Evolutionary conservation across 2,329 filamentous ascomycete species (phyloP).

Genomic region (Lasiodiplodia theobromae): DNA sequence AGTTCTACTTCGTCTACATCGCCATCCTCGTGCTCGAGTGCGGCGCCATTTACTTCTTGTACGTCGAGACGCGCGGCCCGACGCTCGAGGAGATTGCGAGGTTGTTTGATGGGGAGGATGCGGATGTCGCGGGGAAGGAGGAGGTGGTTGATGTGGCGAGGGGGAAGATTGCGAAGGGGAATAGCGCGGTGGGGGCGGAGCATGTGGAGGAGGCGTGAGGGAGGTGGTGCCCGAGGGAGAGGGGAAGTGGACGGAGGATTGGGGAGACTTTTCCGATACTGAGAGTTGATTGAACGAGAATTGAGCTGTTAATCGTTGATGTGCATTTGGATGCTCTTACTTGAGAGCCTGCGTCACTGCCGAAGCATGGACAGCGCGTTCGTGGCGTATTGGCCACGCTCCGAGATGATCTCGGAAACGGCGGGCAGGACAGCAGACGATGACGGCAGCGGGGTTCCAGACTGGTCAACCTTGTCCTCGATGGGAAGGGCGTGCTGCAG

Average conservation of each 20-base stretch:
- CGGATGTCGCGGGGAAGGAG: conserved; percentile 34
- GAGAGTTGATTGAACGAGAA: no score
- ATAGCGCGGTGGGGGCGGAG: conserved; percentile 33
- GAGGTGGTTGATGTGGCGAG: background rate
- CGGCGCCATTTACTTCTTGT: conserved; percentile 46
- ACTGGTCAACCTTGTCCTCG: conserved; percentile 7
- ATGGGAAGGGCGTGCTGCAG: conserved; percentile 41
- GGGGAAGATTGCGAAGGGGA: conserved; percentile 33
- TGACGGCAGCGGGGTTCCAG: background rate
- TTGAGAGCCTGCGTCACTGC: background rate
- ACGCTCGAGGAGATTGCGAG: conserved; percentile 55
- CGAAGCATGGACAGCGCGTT: conserved; percentile 32
- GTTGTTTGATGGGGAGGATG: conserved; percentile 51
- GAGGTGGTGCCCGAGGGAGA: background rate
- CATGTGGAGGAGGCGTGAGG: conserved; percentile 15
- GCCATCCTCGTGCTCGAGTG: conserved; percentile 52
- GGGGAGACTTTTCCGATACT: no score
- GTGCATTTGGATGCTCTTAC: no score
- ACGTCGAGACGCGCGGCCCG: conserved; percentile 47
- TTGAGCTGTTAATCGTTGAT: no score
- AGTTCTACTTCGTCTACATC: conserved; percentile 51
- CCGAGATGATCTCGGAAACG: background rate
- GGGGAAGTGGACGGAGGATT: no score
- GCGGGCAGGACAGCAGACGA: background rate
- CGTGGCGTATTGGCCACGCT: conserved; percentile 26